Evolutionary conservation across 176 grass and related monocot species (phyloP).

Genomic region (Eleusine indica): DNA sequence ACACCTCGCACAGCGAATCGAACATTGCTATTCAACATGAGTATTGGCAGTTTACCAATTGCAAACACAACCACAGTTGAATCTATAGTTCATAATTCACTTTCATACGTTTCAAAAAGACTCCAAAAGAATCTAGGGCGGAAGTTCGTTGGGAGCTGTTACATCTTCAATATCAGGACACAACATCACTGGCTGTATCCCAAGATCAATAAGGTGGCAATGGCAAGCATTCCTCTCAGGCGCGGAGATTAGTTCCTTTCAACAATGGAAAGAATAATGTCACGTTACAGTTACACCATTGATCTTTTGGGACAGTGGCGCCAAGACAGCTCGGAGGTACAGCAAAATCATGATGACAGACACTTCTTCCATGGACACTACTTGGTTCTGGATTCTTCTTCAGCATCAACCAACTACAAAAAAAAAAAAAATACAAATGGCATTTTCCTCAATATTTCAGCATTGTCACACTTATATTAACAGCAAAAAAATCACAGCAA

Average conservation of each 20-base stretch:
- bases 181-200: too few species aligned
- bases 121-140: neutral
- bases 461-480: neutral
- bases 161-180: neutral
- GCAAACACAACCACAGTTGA: neutral
- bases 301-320: neutral
- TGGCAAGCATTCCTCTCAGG: neutral
- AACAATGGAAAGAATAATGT: neutral
- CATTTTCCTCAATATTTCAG: neutral
- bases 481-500: neutral
- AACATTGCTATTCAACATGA: neutral
- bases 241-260: neutral
- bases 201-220: neutral
- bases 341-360: neutral
- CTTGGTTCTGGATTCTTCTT: conserved; percentile 15
- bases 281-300: neutral
- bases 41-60: neutral
- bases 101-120: neutral
- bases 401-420: neutral
- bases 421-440: neutral
- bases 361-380: neutral
- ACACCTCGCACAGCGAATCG: neutral
- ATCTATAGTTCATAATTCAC: neutral
- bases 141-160: neutral
- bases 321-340: neutral